Conservation (phyloP, 2,329 filamentous ascomycete genomes). For the Apiospora marii region DNA sequence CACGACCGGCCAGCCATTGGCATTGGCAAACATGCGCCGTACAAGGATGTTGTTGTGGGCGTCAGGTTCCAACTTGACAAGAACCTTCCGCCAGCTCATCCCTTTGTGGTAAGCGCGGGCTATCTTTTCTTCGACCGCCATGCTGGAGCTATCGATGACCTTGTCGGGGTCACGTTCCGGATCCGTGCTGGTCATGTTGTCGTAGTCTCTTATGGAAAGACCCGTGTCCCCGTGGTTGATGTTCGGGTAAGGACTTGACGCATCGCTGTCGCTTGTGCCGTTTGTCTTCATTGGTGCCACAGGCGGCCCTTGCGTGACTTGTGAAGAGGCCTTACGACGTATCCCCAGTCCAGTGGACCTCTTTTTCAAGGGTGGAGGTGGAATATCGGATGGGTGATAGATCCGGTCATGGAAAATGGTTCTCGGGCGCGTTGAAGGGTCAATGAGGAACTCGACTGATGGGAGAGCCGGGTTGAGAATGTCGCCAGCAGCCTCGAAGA, state of each 20-base stretch:
- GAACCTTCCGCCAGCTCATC: conserved; percentile 93
- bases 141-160: conserved; percentile 67
- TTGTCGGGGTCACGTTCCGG: conserved; percentile 55
- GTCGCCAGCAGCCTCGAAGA: conserved; percentile 95
- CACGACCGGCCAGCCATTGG: conserved; percentile 96
- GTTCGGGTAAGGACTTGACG: conserved; percentile 44
- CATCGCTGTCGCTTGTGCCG: conserved; percentile 13
- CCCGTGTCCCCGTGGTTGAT: conserved; percentile 53
- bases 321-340: conserved; percentile 41
- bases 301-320: conserved; percentile 28
- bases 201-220: conserved; percentile 57
- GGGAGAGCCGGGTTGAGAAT: conserved; percentile 90
- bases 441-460: conserved; percentile 79
- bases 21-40: conserved; percentile 94
- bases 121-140: conserved; percentile 98
- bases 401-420: conserved; percentile 98
- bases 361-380: conserved; percentile 75
- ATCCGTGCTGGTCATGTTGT: conserved; percentile 57
- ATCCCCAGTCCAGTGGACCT: conserved; percentile 49
- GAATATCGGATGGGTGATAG: conserved; percentile 93
- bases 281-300: conserved; percentile 35
- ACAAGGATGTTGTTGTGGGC: conserved; percentile 99
- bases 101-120: conserved; percentile 93
- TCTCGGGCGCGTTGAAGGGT: conserved; percentile 80
- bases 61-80: conserved; percentile 94